Evolutionary conservation across 352 stramenopile species (phyloP), one percentile per base, ranked within the genome.

Genomic region (Globisporangium viniferum): DNA sequence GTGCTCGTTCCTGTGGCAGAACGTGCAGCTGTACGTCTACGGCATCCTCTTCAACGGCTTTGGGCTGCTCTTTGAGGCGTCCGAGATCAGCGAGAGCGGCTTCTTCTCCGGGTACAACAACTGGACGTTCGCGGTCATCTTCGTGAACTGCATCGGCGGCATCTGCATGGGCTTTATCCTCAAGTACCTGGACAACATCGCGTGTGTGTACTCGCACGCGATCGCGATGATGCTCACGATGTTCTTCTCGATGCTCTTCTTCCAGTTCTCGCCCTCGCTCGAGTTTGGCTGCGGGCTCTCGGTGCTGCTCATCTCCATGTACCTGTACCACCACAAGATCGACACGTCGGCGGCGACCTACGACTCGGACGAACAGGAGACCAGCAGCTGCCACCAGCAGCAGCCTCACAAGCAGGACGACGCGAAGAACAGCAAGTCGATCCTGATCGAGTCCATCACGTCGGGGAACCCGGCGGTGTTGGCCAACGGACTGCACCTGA

Each of bases 111-210:
- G 82, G 56, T 96, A 94, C 76, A 94, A 84, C 66, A 67, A 73
- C 15, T 96, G 86, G 86, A 94, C 86, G n/a, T 46, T 85, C 36
- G 81, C 84, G 2, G 86, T 93, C 49, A 82, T 96, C 41, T 71
- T 80, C 7, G 82, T 94, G 49, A 90, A 94, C 73, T 91, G 80
- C 48, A 71, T 91, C 48, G 84, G 74, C 36, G 88, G 88, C 44
- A 86, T 96, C 62, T 85, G 74, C 46, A 89, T 94, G 75, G 86
- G 83, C 53, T 77, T 89, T 35, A 91, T 96, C 60, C 76, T 96
- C 64, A 94, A 94, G 73, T 96, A 86, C 67, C 60, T 96, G n/a
- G 88, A 96, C 84, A 96, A 96, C 70, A 96, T 96, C n/a, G 88
- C 86, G 41, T 91, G 82, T 62, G 85, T 94, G 5, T 94, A 93